Conservation (phyloP, 805 yeast species). For the Metschnikowia bowlesiae region DNA sequence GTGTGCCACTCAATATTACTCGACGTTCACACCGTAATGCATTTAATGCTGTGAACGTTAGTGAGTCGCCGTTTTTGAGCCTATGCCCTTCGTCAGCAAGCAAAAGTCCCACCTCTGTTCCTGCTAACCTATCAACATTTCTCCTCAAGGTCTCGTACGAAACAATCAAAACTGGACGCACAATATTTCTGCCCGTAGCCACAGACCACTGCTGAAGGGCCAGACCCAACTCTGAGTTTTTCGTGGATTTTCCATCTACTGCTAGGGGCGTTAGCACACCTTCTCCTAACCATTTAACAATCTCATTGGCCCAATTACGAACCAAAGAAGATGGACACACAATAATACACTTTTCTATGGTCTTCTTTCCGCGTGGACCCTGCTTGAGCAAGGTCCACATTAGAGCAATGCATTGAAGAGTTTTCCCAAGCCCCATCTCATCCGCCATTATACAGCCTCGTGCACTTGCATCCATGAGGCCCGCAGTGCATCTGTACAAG, state of each 20-base stretch:
- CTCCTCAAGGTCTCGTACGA: constrained; percentile 91
- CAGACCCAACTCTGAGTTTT: constrained; percentile 60
- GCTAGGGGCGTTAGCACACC: constrained; percentile 88
- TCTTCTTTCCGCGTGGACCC: constrained; percentile 77
- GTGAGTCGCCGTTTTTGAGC: constrained; percentile 72
- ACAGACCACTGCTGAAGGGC: constrained; percentile 80
- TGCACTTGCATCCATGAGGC: constrained; percentile 75
- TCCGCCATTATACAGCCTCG: constrained; percentile 98
- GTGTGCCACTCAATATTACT: constrained; percentile 93
- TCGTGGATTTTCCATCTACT: constrained; percentile 83
- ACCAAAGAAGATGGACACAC: constrained; percentile 95
- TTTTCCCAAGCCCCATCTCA: constrained; percentile 94
- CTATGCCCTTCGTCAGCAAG: constrained; percentile 47
- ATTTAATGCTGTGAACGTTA: constrained; percentile 82
- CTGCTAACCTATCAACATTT: constrained; percentile 69
- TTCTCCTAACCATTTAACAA: constrained; percentile 90
- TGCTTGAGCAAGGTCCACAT: constrained; percentile 91
- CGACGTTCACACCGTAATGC: constrained; percentile 82
- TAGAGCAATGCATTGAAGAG: constrained; percentile 81
- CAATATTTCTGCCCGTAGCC: constrained; percentile 83
- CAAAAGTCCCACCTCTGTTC: constrained; percentile 79
- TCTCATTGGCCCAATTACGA: constrained; percentile 95
- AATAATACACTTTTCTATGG: constrained; percentile 85
- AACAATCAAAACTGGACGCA: constrained; percentile 87
- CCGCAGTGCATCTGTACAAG: constrained; percentile 85